Evolutionary conservation across 2,329 filamentous ascomycete genomes (phyloP), one percentile per base, ranked within the genome.

Genomic region (Pleoardoris graminearum): DNA sequence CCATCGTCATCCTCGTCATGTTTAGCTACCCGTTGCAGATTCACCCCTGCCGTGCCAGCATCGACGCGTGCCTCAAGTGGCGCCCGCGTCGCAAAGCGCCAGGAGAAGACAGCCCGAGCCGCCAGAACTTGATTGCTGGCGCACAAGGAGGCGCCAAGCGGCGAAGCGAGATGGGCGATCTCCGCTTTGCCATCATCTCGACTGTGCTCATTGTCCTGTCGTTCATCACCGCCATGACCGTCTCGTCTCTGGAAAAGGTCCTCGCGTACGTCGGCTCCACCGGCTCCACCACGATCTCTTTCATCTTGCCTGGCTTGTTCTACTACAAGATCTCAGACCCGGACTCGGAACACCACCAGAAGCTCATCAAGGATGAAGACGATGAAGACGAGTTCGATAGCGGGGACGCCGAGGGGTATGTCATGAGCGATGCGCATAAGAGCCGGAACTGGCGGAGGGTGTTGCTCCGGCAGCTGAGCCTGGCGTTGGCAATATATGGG

Each of bases 271-370:
- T 99, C 10, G 94, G 94, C 32, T 91, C 88, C 63, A 99, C 94
- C 0, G 94, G 94, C 48, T 93, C 88, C 46, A 99, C 94, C 0
- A 91, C 90, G 55, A 99, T 99, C 65, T 96, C 90, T 56, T 99
- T 99, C 71, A 97, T 99, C 60, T 81, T 99, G 0, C 94, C 94
- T 0, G 94, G 94, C 0, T 76, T 99, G 3, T 99, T 99, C 74
- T 99, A 97, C 75, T 99, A 97, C 77, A 97, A 97, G 75, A 97
- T 99, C 54, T 95, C 91, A 11, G 86, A 90, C 21, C 94, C 94
- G 0, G 88, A 96, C 50, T 93, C 90, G 38, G 82, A 87, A 23
- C 85, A 93, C 57, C 91, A 97, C 64, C 93, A 96, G 70, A 85
- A 88, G 12, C 79, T 97, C 8, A 79, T 91, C 57, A 97, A 97